Conservation (phyloP, 2,329 filamentous ascomycete genomes). For the Claviceps quebecensis region DNA sequence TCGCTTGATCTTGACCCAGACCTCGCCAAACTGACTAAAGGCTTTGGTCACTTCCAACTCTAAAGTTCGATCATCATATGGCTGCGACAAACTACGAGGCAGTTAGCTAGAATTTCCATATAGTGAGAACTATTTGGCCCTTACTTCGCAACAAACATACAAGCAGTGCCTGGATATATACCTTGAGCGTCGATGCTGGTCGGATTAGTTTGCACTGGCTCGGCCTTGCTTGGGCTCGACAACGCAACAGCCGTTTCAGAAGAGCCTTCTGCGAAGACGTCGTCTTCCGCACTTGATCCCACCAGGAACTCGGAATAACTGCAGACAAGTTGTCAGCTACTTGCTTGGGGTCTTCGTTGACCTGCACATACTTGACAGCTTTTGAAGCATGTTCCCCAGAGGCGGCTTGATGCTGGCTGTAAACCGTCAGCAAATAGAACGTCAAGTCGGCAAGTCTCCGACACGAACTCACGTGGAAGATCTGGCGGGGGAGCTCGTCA, state of each 20-base stretch:
- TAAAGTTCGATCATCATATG: slow-evolving; percentile 34
- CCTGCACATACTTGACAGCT: slow-evolving; percentile 4
- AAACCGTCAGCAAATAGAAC: not conserved
- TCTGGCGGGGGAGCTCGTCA: not conserved
- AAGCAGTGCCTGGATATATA: slow-evolving; percentile 39
- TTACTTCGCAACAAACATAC: slow-evolving; percentile 55
- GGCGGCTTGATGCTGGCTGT: slow-evolving; percentile 4
- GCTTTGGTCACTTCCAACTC: slow-evolving; percentile 35
- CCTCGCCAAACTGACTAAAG: slow-evolving; percentile 40
- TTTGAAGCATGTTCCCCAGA: slow-evolving; percentile 6
- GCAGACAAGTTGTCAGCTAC: not conserved
- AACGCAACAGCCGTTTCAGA: not conserved
- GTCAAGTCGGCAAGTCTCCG: not conserved
- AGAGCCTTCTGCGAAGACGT: slow-evolving; percentile 8
- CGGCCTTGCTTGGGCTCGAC: not conserved
- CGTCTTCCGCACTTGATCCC: slow-evolving; percentile 9
- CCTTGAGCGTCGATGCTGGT: slow-evolving; percentile 32
- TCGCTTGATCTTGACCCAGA: slow-evolving; percentile 50
- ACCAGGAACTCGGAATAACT: slow-evolving; percentile 7
- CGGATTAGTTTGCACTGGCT: slow-evolving; percentile 1
- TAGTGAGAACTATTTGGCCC: slow-evolving; percentile 12
- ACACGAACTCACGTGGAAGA: not conserved
- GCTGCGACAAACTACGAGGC: slow-evolving; percentile 33
- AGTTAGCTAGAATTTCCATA: slow-evolving; percentile 6
- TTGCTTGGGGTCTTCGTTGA: not conserved